Evolutionary conservation across 768 basidiomycete species (phyloP).

Genomic region (Mycena latifolia): DNA sequence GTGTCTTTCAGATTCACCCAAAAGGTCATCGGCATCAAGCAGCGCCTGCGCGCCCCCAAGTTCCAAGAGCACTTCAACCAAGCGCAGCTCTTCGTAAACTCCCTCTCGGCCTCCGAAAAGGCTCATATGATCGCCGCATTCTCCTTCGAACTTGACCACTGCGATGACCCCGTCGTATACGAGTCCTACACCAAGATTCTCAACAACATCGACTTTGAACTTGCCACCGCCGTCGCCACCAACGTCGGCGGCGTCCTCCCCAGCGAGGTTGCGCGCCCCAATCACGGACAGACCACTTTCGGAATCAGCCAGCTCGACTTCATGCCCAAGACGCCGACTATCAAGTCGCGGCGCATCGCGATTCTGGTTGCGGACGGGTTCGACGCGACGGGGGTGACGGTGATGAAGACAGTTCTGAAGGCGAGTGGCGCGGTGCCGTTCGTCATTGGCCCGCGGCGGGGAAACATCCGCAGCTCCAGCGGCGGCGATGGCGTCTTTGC

Average conservation of each 20-base stretch:
- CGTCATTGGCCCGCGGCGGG: conserved; percentile 77
- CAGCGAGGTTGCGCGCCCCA: too few species aligned
- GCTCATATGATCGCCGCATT: conserved; percentile 61
- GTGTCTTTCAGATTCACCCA: neutral
- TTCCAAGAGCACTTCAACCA: conserved; percentile 86
- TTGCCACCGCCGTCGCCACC: neutral
- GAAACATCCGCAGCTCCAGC: conserved; percentile 52
- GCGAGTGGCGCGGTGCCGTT: conserved; percentile 69
- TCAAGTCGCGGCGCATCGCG: conserved; percentile 26
- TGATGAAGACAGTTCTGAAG: conserved; percentile 65
- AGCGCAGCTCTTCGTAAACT: conserved; percentile 88
- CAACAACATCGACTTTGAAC: conserved; percentile 73
- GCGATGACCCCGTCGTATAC: conserved; percentile 81
- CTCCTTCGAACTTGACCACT: conserved; percentile 88
- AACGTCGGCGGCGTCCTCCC: neutral
- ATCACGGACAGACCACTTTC: neutral
- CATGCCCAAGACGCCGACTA: conserved; percentile 45
- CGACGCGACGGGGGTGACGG: conserved; percentile 60
- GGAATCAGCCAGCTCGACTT: conserved; percentile 59
- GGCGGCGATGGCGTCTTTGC: conserved; percentile 52
- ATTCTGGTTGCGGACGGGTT: neutral
- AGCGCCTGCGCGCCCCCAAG: conserved; percentile 74
- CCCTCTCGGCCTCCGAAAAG: conserved; percentile 76
- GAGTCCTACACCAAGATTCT: conserved; percentile 74
- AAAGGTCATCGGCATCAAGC: conserved; percentile 57